Conservation (phyloP, 2,329 filamentous ascomycete species). For the Truncatella angustata region DNA sequence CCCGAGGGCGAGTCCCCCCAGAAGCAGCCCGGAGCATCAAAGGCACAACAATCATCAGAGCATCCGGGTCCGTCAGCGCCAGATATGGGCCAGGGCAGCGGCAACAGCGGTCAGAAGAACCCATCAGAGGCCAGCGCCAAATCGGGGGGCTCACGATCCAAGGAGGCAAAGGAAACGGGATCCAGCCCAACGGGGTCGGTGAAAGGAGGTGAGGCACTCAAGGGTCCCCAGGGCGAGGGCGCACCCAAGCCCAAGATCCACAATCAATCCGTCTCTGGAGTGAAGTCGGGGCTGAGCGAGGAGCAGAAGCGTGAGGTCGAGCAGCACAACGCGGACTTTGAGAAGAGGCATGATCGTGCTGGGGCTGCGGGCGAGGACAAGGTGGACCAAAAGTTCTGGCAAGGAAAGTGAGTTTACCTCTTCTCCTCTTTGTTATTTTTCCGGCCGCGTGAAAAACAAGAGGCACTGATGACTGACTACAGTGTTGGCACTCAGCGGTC, state of each 20-base stretch:
- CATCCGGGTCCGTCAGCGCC: conserved; percentile 42
- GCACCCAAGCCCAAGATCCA: conserved; percentile 49
- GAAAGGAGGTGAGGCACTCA: conserved; percentile 29
- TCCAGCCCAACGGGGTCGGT: conserved; percentile 27
- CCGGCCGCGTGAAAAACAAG: not conserved
- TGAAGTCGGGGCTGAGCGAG: conserved; percentile 36
- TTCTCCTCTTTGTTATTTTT: not conserved
- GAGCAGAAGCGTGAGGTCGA: conserved; percentile 58
- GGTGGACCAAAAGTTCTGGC: conserved; percentile 57
- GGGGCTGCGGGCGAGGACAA: conserved; percentile 42
- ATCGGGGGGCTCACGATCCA: conserved; percentile 37
- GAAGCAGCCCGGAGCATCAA: conserved; percentile 30
- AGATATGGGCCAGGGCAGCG: conserved; percentile 36
- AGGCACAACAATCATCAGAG: conserved; percentile 33
- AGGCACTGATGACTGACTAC: not conserved
- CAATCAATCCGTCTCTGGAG: conserved; percentile 42
- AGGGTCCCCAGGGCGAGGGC: conserved; percentile 28
- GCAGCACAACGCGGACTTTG: conserved; percentile 58
- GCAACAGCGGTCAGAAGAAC: conserved; percentile 23
- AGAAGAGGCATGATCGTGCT: conserved; percentile 48
- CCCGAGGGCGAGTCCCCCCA: conserved; percentile 35
- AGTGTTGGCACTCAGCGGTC: conserved; percentile 4
- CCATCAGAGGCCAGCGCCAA: conserved; percentile 33
- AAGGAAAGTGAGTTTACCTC: conserved; percentile 32
- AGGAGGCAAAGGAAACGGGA: conserved; percentile 37